Percentiles rank a stretch among this genome's conserved stretches.
These are phyloP conservation scores for Ascochyta lentis DNA, from an alignment of 2,329 filamentous ascomycete species.

Conservation along the genomic window DNA sequence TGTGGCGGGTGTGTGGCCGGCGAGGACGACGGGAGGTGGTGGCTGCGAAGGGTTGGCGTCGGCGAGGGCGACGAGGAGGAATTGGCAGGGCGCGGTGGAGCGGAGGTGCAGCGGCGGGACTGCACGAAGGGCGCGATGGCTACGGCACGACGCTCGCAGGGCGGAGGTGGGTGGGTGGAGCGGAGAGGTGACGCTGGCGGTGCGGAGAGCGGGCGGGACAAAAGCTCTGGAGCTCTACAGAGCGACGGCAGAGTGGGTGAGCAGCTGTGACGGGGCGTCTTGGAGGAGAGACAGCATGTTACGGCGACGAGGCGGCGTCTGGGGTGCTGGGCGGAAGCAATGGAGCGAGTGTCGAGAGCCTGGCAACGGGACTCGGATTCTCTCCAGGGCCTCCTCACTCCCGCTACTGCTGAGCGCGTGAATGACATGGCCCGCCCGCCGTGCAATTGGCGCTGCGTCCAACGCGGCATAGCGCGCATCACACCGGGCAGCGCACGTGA, in stretches of 20 bases:
- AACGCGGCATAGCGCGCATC: constrained; percentile 12
- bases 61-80: neutral
- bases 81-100: constrained; percentile 15
- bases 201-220: constrained; percentile 48
- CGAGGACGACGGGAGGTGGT: constrained; percentile 20
- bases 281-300: constrained; percentile 39
- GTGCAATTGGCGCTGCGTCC: constrained; percentile 11
- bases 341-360: constrained; percentile 33
- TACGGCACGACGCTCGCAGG: constrained; percentile 18
- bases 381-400: constrained; percentile 18
- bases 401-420: constrained; percentile 20
- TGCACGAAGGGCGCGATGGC: constrained; percentile 18
- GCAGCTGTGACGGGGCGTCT: constrained; percentile 25
- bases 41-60: constrained; percentile 16
- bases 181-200: constrained; percentile 35
- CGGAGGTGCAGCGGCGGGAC: constrained; percentile 20
- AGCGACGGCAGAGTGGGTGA: constrained; percentile 36
- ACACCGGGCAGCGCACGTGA: constrained; percentile 9
- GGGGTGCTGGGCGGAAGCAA: constrained; percentile 31
- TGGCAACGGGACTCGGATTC: constrained; percentile 29
- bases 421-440: constrained; percentile 27
- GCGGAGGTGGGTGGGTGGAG: constrained; percentile 27
- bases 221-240: constrained; percentile 49
- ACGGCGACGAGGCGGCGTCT: constrained; percentile 23
- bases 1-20: constrained; percentile 16